A percentile compares a stretch with the other conserved stretches of the same genome.
Conservation (phyloP, 805 yeast genomes). For the Scheffersomyces ergatensis region DNA sequence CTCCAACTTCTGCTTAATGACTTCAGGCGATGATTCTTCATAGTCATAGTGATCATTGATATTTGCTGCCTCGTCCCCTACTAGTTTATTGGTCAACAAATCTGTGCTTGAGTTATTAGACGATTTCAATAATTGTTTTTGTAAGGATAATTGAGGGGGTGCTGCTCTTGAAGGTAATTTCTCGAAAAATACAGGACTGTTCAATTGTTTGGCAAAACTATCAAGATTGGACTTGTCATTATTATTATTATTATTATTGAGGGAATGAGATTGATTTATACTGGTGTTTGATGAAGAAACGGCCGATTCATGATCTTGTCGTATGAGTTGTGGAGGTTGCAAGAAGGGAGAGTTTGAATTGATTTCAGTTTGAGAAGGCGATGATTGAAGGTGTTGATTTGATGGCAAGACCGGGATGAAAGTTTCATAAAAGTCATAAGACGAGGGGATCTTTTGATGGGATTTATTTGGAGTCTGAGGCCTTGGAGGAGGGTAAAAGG, state of each 20-base stretch:
- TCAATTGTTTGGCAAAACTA: slow-evolving; percentile 38
- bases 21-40: slow-evolving; percentile 11
- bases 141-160: slow-evolving; percentile 16
- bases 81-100: slow-evolving; percentile 12
- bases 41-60: slow-evolving; percentile 33
- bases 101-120: slow-evolving; percentile 26
- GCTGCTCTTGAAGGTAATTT: slow-evolving; percentile 35
- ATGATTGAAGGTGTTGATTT: not conserved
- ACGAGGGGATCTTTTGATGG: slow-evolving; percentile 18
- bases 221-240: slow-evolving; percentile 18
- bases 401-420: slow-evolving; percentile 37
- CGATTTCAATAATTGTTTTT: slow-evolving; percentile 1
- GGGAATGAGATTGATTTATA: not conserved
- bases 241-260: not conserved
- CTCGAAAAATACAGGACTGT: slow-evolving; percentile 32
- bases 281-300: not conserved
- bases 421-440: slow-evolving; percentile 42
- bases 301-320: slow-evolving; percentile 1
- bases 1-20: not conserved
- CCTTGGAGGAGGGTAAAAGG: not conserved
- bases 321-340: slow-evolving; percentile 4
- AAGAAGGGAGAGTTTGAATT: not conserved
- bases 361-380: slow-evolving; percentile 5
- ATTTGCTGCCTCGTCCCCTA: slow-evolving; percentile 15
- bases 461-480: slow-evolving; percentile 2